phyloP scores from a whole-genome alignment of 257 asterid species.

The Gentiana macrophylla region DNA sequence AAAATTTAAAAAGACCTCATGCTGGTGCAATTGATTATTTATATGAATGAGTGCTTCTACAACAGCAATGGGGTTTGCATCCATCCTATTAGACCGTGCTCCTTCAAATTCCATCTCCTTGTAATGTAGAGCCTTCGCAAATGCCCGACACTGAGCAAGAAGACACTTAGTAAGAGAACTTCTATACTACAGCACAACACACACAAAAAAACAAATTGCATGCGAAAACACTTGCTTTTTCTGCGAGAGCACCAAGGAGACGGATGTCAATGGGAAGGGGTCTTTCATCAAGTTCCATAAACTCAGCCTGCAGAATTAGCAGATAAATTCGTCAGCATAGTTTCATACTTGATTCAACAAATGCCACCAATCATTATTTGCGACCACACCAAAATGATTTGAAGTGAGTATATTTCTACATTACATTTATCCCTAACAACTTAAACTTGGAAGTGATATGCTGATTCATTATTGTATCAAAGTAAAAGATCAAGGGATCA shows the following conservation, averaged over 20 bases:
- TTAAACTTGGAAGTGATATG: too few species aligned
- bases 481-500: too few species aligned
- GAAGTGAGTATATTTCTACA: too few species aligned
- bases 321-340: too few species aligned
- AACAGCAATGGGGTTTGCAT: constrained; percentile 87
- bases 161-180: constrained; percentile 14
- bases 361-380: too few species aligned
- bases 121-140: constrained; percentile 95
- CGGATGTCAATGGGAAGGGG: constrained; percentile 98
- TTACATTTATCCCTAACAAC: too few species aligned
- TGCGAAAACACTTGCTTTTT: constrained; percentile 45
- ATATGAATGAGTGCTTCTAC: constrained; percentile 98
- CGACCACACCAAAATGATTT: too few species aligned
- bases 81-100: constrained; percentile 78
- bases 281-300: constrained; percentile 97
- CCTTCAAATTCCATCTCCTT: constrained; percentile 99
- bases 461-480: too few species aligned
- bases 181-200: neutral
- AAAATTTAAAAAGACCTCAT: constrained; percentile 47
- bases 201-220: constrained; percentile 8
- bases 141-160: constrained; percentile 85
- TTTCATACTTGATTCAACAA: too few species aligned
- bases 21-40: constrained; percentile 94
- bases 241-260: constrained; percentile 97
- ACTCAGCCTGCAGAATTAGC: constrained; percentile 75